A percentile compares a stretch with the other conserved stretches of the same genome.
These are phyloP conservation scores for Solanum stenotomum DNA, from an alignment of 257 asterid genomes.

Conservation along the genomic window DNA sequence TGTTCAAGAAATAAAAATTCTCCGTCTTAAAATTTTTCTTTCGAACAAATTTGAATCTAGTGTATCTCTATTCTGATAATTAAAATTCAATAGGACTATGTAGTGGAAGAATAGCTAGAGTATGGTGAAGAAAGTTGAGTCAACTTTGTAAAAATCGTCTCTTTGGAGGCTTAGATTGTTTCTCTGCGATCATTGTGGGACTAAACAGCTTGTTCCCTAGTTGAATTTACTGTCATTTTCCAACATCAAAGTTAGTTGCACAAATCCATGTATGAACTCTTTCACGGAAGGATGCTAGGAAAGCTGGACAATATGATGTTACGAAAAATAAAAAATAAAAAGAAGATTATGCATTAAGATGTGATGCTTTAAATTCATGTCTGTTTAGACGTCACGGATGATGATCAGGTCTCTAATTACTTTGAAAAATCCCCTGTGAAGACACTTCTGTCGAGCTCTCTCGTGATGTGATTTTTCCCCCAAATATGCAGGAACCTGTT, in stretches of 20 bases:
- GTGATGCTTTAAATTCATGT: not conserved
- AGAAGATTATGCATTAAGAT: not conserved
- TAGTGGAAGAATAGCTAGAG: not conserved
- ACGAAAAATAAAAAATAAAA: not conserved
- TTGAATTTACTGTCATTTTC: not conserved
- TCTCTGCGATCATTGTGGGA: not conserved
- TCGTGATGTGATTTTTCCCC: not conserved
- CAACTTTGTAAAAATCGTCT: not conserved
- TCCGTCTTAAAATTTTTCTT: not conserved
- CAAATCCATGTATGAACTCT: not conserved
- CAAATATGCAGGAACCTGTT: slow-evolving; percentile 57
- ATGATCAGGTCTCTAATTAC: not conserved
- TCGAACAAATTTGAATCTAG: not conserved
- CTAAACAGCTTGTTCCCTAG: not conserved
- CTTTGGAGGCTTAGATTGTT: not conserved
- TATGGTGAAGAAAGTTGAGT: not conserved
- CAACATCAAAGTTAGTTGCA: not conserved
- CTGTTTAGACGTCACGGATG: not conserved
- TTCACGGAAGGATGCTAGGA: not conserved
- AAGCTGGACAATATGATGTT: not conserved
- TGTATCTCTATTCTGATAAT: not conserved
- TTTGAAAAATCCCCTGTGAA: not conserved
- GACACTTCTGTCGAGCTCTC: not conserved
- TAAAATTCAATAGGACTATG: not conserved
- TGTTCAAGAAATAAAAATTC: not conserved